Conservation (phyloP, 768 basidiomycete genomes). For the Lactifluus volemus region DNA sequence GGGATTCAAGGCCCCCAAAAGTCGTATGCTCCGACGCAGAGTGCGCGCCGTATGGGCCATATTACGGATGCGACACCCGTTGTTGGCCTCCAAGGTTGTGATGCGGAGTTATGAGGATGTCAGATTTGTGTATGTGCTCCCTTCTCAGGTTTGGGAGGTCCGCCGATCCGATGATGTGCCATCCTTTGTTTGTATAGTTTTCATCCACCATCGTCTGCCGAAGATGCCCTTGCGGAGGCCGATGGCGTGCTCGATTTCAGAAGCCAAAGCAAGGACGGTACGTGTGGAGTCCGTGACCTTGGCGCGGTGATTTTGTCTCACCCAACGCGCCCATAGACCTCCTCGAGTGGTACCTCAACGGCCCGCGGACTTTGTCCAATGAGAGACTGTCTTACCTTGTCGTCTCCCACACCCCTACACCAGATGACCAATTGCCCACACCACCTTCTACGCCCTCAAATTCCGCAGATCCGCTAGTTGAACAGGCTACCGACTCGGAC, state of each 20-base stretch:
- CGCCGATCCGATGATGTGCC: not conserved
- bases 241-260: constrained; percentile 42
- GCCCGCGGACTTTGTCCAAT: constrained; percentile 61
- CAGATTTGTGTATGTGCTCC: constrained; percentile 48
- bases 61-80: constrained; percentile 58
- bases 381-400: constrained; percentile 59
- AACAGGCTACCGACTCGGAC: no score
- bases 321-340: constrained; percentile 33
- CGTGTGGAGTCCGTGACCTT: constrained; percentile 13
- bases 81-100: constrained; percentile 53
- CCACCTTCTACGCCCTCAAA: constrained; percentile 29
- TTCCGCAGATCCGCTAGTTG: not conserved
- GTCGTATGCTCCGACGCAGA: constrained; percentile 37
- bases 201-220: constrained; percentile 32
- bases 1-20: constrained; percentile 44
- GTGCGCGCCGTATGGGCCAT: constrained; percentile 63
- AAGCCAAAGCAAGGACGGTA: constrained; percentile 47
- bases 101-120: constrained; percentile 59
- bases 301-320: not conserved
- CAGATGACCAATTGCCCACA: constrained; percentile 22
- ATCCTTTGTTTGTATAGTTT: constrained; percentile 23
- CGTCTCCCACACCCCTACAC: constrained; percentile 30
- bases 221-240: constrained; percentile 41
- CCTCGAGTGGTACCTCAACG: constrained; percentile 67
- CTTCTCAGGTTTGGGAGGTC: not conserved